Evolutionary conservation across 2,329 filamentous ascomycete genomes (phyloP).

Genomic region (Plectosphaerella plurivora): DNA sequence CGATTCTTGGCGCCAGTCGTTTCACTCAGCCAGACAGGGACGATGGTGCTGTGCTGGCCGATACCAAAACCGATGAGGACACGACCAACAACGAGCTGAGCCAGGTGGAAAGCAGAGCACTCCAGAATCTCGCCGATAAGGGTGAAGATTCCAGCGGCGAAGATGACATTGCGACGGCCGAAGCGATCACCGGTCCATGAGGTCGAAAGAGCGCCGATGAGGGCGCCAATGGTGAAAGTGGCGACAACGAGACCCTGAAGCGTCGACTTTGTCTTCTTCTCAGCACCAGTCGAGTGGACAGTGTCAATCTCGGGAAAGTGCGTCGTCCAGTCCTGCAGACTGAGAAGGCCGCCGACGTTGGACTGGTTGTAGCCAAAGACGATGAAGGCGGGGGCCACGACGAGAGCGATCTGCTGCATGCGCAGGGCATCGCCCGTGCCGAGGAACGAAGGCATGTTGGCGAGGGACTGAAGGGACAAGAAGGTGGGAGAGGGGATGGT

Average conservation of each 20-base stretch:
- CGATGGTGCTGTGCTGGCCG: constrained; percentile 29
- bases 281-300: constrained; percentile 22
- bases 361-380: constrained; percentile 38
- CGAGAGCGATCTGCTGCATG: constrained; percentile 32
- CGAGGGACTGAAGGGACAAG: too few relatives aligned
- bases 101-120: constrained; percentile 36
- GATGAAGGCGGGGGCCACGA: constrained; percentile 37
- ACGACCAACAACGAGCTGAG: constrained; percentile 46
- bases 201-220: constrained; percentile 30
- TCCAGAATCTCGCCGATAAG: constrained; percentile 44
- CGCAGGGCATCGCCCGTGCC: constrained; percentile 26
- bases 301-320: constrained; percentile 35
- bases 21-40: constrained; percentile 35
- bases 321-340: constrained; percentile 24
- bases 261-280: constrained; percentile 25
- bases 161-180: constrained; percentile 45
- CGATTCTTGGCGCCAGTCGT: constrained; percentile 33
- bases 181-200: constrained; percentile 37
- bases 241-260: constrained; percentile 32
- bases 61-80: constrained; percentile 45
- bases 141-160: constrained; percentile 42
- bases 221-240: constrained; percentile 29
- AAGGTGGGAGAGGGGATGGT: neutral
- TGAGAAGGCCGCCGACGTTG: constrained; percentile 29
- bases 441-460: constrained; percentile 20